These are phyloP conservation scores for Aspergillus luchuensis DNA, from an alignment of 2,329 filamentous ascomycete species.

Conservation along the genomic window DNA sequence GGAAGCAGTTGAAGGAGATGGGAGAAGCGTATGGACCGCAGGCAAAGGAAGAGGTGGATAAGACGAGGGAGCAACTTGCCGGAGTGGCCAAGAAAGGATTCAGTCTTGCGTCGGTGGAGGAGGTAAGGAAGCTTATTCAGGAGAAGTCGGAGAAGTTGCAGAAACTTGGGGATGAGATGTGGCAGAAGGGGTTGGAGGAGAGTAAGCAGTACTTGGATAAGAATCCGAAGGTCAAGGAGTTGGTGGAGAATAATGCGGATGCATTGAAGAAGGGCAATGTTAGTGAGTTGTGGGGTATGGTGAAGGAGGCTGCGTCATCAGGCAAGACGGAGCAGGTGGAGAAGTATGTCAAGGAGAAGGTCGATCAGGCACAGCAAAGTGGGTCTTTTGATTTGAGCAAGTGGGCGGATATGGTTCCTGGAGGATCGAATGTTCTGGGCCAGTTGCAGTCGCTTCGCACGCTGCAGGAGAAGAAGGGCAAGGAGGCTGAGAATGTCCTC, in stretches of 20 bases:
- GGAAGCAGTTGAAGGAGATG: slow-evolving; percentile 70
- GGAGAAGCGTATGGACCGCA: slow-evolving; percentile 72
- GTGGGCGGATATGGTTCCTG: slow-evolving; percentile 67
- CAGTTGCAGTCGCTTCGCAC: slow-evolving; percentile 67
- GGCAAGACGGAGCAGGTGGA: slow-evolving; percentile 63
- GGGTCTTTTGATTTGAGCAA: slow-evolving; percentile 56
- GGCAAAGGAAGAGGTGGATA: slow-evolving; percentile 73
- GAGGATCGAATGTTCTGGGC: slow-evolving; percentile 64
- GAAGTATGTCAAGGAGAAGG: slow-evolving; percentile 61
- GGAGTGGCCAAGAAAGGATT: slow-evolving; percentile 66
- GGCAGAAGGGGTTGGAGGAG: slow-evolving; percentile 70
- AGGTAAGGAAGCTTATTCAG: slow-evolving; percentile 63
- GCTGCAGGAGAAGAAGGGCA: slow-evolving; percentile 66
- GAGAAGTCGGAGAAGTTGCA: slow-evolving; percentile 69
- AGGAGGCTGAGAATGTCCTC: slow-evolving; percentile 68
- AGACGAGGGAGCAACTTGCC: slow-evolving; percentile 68
- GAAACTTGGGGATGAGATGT: slow-evolving; percentile 70
- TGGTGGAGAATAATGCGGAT: slow-evolving; percentile 71
- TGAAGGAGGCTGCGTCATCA: slow-evolving; percentile 62
- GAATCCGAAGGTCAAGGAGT: slow-evolving; percentile 72
- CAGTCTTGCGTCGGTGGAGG: slow-evolving; percentile 53
- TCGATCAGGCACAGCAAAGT: slow-evolving; percentile 61
- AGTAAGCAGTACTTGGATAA: slow-evolving; percentile 73
- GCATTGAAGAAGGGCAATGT: slow-evolving; percentile 68
- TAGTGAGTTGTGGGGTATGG: slow-evolving; percentile 63